A percentile compares a stretch with the other conserved stretches of the same genome.
phyloP scores from a whole-genome alignment of 495 filamentous ascomycete species.

The Talaromyces ruber region DNA sequence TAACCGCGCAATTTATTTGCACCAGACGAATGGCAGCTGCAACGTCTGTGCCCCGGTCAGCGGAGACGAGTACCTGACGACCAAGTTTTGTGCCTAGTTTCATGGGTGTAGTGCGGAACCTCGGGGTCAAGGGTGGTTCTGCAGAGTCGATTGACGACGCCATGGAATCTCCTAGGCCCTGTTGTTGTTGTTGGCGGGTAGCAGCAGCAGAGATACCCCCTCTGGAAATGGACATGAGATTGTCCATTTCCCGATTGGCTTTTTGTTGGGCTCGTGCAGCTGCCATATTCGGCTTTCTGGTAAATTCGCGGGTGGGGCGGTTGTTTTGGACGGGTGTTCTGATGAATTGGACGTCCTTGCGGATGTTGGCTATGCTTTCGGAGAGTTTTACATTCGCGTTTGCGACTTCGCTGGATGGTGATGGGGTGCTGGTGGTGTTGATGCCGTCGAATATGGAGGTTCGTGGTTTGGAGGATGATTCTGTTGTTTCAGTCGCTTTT shows the following conservation, averaged over 20 bases:
- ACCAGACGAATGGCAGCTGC: slow-evolving; percentile 20
- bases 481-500: neutral
- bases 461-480: neutral
- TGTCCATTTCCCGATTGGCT: neutral
- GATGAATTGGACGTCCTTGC: neutral
- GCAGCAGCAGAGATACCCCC: neutral
- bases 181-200: neutral
- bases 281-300: neutral
- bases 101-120: slow-evolving; percentile 10
- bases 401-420: neutral
- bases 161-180: neutral
- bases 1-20: slow-evolving; percentile 14
- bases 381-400: neutral
- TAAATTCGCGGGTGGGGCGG: neutral
- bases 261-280: neutral
- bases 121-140: slow-evolving; percentile 13
- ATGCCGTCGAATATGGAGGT: neutral
- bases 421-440: neutral
- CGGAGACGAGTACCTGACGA: slow-evolving; percentile 29
- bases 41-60: slow-evolving; percentile 27
- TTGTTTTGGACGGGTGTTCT: neutral
- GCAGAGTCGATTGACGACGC: neutral
- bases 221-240: neutral
- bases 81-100: slow-evolving; percentile 36
- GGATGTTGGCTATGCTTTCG: neutral